Conservation (phyloP, 768 basidiomycete genomes). For the Mycena venus region DNA sequence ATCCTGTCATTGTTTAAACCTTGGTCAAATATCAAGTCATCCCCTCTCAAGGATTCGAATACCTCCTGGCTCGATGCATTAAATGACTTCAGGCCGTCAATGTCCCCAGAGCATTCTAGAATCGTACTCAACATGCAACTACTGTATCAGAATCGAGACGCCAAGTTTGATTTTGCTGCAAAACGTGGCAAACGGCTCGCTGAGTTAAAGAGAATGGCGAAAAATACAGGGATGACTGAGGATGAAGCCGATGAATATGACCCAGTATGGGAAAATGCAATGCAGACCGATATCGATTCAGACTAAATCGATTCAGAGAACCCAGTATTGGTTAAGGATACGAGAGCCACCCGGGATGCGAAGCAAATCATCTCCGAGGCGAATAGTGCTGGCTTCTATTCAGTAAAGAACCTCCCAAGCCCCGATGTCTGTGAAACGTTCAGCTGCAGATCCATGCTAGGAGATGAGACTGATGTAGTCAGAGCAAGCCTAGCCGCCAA, state of each 20-base stretch:
- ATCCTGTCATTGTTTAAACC: too few species aligned
- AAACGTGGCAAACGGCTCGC: not conserved
- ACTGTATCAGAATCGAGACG: slow-evolving; percentile 16
- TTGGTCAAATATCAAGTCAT: slow-evolving; percentile 1
- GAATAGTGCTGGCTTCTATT: too few species aligned
- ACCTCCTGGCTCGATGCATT: not conserved
- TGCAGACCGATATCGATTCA: not conserved
- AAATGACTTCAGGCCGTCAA: not conserved
- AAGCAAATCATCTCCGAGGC: too few species aligned
- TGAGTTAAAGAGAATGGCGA: not conserved
- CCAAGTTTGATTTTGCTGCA: slow-evolving; percentile 13
- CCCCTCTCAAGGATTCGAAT: slow-evolving; percentile 4
- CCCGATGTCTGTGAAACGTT: too few species aligned
- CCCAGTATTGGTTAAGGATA: not conserved
- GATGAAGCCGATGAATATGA: slow-evolving; percentile 4
- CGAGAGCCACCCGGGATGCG: not conserved
- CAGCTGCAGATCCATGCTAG: not conserved
- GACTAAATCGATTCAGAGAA: not conserved
- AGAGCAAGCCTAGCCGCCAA: not conserved
- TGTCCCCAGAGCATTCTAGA: not conserved
- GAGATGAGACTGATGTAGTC: not conserved
- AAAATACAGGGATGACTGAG: not conserved
- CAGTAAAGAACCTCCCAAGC: too few species aligned
- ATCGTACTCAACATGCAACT: slow-evolving; percentile 20
- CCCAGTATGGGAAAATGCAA: not conserved